A percentile compares a stretch with the other conserved stretches of the same genome.
Evolutionary conservation across 1,139 yeast species (phyloP).

Genomic region (Suhomyces taliae): DNA sequence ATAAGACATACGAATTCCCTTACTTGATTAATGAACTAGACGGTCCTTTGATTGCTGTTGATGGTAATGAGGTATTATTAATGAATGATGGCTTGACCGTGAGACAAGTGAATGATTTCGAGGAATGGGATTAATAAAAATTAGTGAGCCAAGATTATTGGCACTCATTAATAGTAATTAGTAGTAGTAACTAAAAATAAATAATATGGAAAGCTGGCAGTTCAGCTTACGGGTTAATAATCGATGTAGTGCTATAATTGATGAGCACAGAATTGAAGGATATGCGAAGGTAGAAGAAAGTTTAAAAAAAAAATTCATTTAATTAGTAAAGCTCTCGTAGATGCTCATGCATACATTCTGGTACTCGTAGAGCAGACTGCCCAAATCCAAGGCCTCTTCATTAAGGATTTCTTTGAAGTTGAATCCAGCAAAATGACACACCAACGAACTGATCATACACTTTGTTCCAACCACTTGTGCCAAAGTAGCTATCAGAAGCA

Average conservation of each 20-base stretch:
- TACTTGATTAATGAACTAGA: conserved; percentile 66
- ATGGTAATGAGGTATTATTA: conserved; percentile 60
- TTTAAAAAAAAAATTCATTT: too few relatives aligned
- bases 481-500: conserved; percentile 13
- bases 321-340: neutral
- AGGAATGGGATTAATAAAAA: conserved; percentile 43
- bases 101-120: conserved; percentile 45
- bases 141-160: neutral
- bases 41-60: conserved; percentile 78
- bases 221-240: too few relatives aligned
- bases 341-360: conserved; percentile 1
- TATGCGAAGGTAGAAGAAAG: too few relatives aligned
- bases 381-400: conserved; percentile 9
- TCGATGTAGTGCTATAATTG: too few relatives aligned
- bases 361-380: conserved; percentile 1
- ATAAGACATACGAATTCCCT: conserved; percentile 77
- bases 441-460: conserved; percentile 8
- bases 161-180: neutral
- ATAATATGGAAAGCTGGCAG: too few relatives aligned
- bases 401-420: conserved; percentile 3
- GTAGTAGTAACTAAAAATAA: too few relatives aligned
- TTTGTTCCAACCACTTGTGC: conserved; percentile 9
- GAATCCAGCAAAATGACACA: conserved; percentile 10
- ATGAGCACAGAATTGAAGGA: too few relatives aligned
- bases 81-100: conserved; percentile 60